Percentiles rank a stretch among this genome's conserved stretches.
Evolutionary conservation across 495 filamentous ascomycete species (phyloP).

Genomic region (Penicillium tannophilum): DNA sequence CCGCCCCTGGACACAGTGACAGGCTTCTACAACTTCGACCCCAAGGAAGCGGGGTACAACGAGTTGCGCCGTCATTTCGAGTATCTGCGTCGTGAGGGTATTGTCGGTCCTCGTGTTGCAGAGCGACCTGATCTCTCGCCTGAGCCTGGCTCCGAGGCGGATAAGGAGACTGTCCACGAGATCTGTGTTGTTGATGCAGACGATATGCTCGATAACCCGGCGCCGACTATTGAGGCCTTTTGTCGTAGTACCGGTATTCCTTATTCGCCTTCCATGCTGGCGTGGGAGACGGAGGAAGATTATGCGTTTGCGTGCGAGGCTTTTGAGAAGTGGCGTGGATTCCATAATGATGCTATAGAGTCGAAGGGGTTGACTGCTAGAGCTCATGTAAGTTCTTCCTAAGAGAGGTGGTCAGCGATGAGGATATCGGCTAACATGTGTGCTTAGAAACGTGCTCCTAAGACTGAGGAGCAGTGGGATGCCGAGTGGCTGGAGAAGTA

Average conservation of each 20-base stretch:
- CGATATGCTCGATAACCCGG: constrained; percentile 83
- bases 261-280: constrained; percentile 73
- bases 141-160: constrained; percentile 10
- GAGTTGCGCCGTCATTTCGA: constrained; percentile 86
- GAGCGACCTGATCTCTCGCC: constrained; percentile 38
- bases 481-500: constrained; percentile 80
- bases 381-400: constrained; percentile 61
- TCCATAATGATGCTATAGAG: constrained; percentile 90
- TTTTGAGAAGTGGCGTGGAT: constrained; percentile 97
- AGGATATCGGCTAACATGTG: constrained; percentile 1
- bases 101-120: constrained; percentile 65
- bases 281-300: constrained; percentile 74
- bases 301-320: constrained; percentile 62
- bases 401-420: not conserved
- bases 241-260: constrained; percentile 76
- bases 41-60: constrained; percentile 83
- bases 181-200: constrained; percentile 95
- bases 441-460: constrained; percentile 54
- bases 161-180: constrained; percentile 42
- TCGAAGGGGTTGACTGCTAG: constrained; percentile 73
- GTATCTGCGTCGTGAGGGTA: constrained; percentile 62
- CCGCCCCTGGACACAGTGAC: constrained; percentile 80
- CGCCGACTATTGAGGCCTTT: constrained; percentile 69
- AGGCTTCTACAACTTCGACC: constrained; percentile 83
- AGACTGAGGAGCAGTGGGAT: constrained; percentile 71